Base-by-base conservation (phyloP, 345 rosid genomes). In the Angophora floribunda region DNA sequence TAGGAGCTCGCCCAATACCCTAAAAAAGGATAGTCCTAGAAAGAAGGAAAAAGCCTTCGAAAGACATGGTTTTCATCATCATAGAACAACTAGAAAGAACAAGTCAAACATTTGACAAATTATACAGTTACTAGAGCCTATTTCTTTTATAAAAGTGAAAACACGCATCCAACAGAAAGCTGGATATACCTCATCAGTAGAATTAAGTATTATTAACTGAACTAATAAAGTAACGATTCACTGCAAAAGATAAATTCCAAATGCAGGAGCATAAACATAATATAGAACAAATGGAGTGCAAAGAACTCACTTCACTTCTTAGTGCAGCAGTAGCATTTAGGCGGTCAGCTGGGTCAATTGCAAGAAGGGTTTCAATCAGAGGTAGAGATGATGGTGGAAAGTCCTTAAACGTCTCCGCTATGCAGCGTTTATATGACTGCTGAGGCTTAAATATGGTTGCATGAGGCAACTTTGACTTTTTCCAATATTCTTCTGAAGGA, bases 401-500 rank as follows among this genome's bases (percentile, higher is more conserved):
- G 86, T 93, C 97, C 89, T 95, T 92, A 89, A 94, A 95, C 51
- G 95, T 94, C 91, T 93, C 96, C 14, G 88, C 90, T 89, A 95
- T 94, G 88, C 97, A 92, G 75, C 97, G 91, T 89, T 92, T 95
- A 89, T 95, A 95, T 85, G 95, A 93, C 87, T 94, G 96, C 59
- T 94, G 96, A 85, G 96, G 97, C 91, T 94, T 95, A 87, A 95
- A 95, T 87, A 95, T 95, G 87, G 97, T 94, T 85, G 97, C 97
- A 90, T 95, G 97, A 21, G 97, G 97, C 89, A 95, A 87, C 93
- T 94, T 95, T 86, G 95, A 94, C 91, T 93, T 95, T 88, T 93
- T 95, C 97, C 96, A 95, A 88, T 95, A 95, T 85, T 95, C 97
- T 87, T 95, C 96, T 4, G 96, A 93, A 89, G 97, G 97, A 88